Percentiles rank a stretch among this genome's conserved stretches.
phyloP scores from a whole-genome alignment of 2,329 filamentous ascomycete genomes.

The Aureobasidium sp. region DNA sequence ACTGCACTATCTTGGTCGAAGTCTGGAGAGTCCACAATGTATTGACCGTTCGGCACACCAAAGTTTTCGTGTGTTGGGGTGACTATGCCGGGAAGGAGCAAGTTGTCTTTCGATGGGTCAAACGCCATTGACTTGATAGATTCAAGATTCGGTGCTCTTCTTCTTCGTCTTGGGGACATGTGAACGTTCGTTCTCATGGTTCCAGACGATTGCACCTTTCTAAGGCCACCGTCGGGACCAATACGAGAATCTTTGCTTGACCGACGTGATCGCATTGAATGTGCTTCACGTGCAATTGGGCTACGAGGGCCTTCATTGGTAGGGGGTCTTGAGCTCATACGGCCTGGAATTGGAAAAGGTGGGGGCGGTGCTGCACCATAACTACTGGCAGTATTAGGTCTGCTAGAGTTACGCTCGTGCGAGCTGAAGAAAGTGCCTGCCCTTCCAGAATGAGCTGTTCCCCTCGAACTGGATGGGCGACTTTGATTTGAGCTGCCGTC shows the following conservation, averaged over 20 bases:
- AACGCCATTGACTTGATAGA: conserved; percentile 30
- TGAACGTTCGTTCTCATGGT: conserved; percentile 52
- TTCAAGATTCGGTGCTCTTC: conserved; percentile 27
- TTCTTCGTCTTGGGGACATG: conserved; percentile 44
- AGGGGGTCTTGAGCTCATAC: conserved; percentile 76
- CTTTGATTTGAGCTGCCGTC: background rate
- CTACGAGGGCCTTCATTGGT: conserved; percentile 60
- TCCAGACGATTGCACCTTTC: conserved; percentile 79
- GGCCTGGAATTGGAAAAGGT: conserved; percentile 84
- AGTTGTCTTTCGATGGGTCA: conserved; percentile 20
- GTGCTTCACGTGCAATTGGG: conserved; percentile 52
- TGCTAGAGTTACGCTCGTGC: background rate
- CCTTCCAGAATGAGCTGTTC: background rate
- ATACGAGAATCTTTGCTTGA: conserved; percentile 11
- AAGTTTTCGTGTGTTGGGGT: background rate
- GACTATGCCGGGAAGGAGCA: background rate
- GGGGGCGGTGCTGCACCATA: conserved; percentile 42
- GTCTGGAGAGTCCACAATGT: background rate
- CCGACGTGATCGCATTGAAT: background rate
- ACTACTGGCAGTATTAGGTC: conserved; percentile 47
- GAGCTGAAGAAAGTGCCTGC: conserved; percentile 1
- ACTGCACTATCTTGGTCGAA: conserved; percentile 8
- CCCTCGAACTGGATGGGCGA: background rate
- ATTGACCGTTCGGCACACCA: background rate
- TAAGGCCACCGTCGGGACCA: conserved; percentile 42